Conservation (phyloP, 2,329 filamentous ascomycete species). For the Huntiella omanensis region DNA sequence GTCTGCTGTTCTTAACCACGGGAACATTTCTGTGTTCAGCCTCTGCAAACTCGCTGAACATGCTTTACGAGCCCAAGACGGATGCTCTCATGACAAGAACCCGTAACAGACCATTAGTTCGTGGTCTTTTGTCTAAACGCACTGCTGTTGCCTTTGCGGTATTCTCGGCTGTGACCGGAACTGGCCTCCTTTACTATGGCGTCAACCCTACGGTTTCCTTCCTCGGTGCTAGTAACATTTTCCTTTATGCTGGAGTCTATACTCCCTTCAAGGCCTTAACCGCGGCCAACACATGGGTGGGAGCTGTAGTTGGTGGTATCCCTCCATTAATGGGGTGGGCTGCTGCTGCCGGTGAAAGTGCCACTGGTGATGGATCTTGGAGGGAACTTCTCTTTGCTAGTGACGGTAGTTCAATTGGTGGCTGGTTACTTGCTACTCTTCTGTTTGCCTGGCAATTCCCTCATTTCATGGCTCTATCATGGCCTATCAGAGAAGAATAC, state of each 20-base stretch:
- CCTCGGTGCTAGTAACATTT: constrained; percentile 68
- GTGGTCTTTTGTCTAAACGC: constrained; percentile 53
- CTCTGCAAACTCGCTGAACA: constrained; percentile 86
- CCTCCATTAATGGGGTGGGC: constrained; percentile 97
- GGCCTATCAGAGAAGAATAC: constrained; percentile 81
- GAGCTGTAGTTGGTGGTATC: constrained; percentile 80
- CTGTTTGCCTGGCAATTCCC: constrained; percentile 96
- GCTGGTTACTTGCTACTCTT: constrained; percentile 71
- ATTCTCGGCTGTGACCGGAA: constrained; percentile 49
- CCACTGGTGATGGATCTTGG: constrained; percentile 57
- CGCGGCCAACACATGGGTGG: constrained; percentile 84
- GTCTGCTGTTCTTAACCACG: constrained; percentile 75
- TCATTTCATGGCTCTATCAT: constrained; percentile 89
- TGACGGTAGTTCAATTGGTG: constrained; percentile 48
- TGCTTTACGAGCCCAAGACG: constrained; percentile 82
- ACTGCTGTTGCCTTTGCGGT: constrained; percentile 63
- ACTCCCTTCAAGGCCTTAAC: constrained; percentile 81
- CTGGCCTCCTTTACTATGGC: constrained; percentile 61
- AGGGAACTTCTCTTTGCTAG: constrained; percentile 53
- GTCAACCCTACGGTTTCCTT: constrained; percentile 88
- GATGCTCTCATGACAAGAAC: constrained; percentile 92
- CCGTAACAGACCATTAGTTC: constrained; percentile 71
- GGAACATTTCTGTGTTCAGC: constrained; percentile 82
- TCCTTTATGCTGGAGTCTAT: constrained; percentile 78
- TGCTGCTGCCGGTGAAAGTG: constrained; percentile 75